Evolutionary conservation across 768 basidiomycete genomes (phyloP).

Genomic region (Cubamyces lactineus): DNA sequence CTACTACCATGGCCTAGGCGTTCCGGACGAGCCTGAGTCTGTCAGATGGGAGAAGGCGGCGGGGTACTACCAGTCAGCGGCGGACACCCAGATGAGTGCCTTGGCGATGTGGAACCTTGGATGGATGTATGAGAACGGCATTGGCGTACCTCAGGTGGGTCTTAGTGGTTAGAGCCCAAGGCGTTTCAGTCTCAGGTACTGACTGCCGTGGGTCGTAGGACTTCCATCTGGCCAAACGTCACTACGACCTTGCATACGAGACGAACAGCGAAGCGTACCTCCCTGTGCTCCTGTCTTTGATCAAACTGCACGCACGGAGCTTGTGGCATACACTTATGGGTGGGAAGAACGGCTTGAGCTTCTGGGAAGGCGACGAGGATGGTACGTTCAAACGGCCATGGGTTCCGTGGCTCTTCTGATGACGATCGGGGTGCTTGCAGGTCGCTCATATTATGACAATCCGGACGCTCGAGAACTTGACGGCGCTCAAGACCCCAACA

Average conservation of each 20-base stretch:
- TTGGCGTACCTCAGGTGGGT: conserved; percentile 84
- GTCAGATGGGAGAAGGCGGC: conserved; percentile 87
- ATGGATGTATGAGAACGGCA: conserved; percentile 99
- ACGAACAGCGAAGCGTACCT: conserved; percentile 89
- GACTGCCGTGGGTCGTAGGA: conserved; percentile 53
- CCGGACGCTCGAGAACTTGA: conserved; percentile 28
- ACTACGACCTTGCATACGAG: conserved; percentile 89
- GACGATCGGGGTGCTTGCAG: conserved; percentile 3
- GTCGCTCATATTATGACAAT: conserved; percentile 22
- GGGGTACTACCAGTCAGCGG: conserved; percentile 92
- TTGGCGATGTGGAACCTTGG: conserved; percentile 98
- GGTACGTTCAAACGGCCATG: conserved; percentile 35
- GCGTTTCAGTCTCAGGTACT: not conserved
- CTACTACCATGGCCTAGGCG: conserved; percentile 89
- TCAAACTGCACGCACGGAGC: conserved; percentile 81
- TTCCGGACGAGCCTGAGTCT: conserved; percentile 65
- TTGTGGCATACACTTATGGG: conserved; percentile 72
- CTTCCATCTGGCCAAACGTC: conserved; percentile 94
- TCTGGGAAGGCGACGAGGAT: conserved; percentile 67
- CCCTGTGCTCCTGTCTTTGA: conserved; percentile 80
- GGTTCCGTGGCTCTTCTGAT: not conserved
- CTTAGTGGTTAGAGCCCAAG: not conserved
- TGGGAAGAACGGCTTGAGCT: conserved; percentile 64
- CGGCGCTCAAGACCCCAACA: conserved; percentile 11
- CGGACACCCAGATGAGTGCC: conserved; percentile 89